A percentile compares a stretch with the other conserved stretches of the same genome.
These are phyloP conservation scores for Suillus subalutaceus DNA, from an alignment of 768 basidiomycete species.

Conservation along the genomic window DNA sequence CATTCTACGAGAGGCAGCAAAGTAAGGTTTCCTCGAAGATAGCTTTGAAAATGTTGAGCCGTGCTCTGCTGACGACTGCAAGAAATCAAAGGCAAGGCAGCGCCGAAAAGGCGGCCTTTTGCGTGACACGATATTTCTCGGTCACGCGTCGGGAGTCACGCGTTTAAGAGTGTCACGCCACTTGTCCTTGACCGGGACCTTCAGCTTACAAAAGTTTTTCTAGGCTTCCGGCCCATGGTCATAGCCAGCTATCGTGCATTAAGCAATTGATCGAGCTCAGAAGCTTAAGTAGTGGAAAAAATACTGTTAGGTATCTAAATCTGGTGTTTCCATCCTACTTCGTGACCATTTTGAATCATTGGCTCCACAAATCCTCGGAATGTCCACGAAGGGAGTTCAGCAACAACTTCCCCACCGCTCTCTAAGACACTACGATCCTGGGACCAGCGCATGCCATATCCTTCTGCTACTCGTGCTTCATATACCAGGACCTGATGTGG, in stretches of 20 bases:
- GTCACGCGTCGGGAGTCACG: conserved; percentile 33
- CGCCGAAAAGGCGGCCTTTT: conserved; percentile 1
- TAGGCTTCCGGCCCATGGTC: background rate
- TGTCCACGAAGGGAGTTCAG: conserved; percentile 42
- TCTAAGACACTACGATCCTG: conserved; percentile 41
- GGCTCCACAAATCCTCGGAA: conserved; percentile 71
- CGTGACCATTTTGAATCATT: conserved; percentile 69
- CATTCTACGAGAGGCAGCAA: conserved; percentile 2
- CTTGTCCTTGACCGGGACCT: background rate
- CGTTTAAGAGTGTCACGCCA: conserved; percentile 15
- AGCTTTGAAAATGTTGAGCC: background rate
- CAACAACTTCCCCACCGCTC: conserved; percentile 11
- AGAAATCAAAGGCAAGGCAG: conserved; percentile 9
- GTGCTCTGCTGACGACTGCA: background rate
- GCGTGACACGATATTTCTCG: conserved; percentile 13
- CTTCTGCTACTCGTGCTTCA: conserved; percentile 58
- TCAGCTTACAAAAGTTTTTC: background rate
- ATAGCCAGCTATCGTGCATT: background rate
- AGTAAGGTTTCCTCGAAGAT: background rate
- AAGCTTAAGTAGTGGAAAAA: background rate
- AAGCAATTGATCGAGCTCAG: background rate
- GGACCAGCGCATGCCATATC: conserved; percentile 72
- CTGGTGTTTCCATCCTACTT: conserved; percentile 60
- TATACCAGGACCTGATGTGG: conserved; percentile 66
- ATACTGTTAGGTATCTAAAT: background rate